Percentiles rank a stretch among this genome's conserved stretches.
These are phyloP conservation scores for Terana coerulea DNA, from an alignment of 768 basidiomycete species.

Conservation along the genomic window DNA sequence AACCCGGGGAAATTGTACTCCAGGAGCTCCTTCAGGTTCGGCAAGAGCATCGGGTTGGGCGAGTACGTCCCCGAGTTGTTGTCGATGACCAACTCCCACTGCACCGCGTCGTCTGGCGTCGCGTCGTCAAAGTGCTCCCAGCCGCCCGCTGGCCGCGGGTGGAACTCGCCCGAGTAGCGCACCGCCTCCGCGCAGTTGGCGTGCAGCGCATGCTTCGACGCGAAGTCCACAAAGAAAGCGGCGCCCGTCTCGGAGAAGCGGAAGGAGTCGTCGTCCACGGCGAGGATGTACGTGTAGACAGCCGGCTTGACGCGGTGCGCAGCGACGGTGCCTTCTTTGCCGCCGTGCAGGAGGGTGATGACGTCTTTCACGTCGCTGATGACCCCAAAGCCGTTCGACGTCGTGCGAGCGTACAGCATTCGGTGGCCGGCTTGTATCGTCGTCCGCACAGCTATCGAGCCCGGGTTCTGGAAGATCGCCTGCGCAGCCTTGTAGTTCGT, in stretches of 20 bases:
- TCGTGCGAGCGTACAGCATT: slow-evolving; percentile 68
- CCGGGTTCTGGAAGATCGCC: slow-evolving; percentile 62
- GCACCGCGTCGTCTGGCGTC: slow-evolving; percentile 48
- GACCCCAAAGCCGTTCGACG: slow-evolving; percentile 58
- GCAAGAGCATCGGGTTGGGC: slow-evolving; percentile 61
- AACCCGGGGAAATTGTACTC: slow-evolving; percentile 75
- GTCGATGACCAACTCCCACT: slow-evolving; percentile 83
- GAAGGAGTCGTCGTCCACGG: slow-evolving; percentile 68
- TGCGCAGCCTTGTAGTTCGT: slow-evolving; percentile 64
- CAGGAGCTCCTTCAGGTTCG: slow-evolving; percentile 55
- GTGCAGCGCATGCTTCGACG: slow-evolving; percentile 84
- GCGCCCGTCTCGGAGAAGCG: slow-evolving; percentile 87
- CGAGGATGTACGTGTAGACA: slow-evolving; percentile 84
- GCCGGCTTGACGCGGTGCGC: slow-evolving; percentile 67
- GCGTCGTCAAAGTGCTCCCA: slow-evolving; percentile 61
- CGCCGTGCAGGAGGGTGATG: slow-evolving; percentile 45
- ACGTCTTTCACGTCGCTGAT: slow-evolving; percentile 49
- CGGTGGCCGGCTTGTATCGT: slow-evolving; percentile 71
- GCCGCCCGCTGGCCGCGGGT: slow-evolving; percentile 65
- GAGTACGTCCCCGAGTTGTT: slow-evolving; percentile 86
- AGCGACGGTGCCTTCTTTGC: slow-evolving; percentile 16
- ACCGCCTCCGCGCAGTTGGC: slow-evolving; percentile 65
- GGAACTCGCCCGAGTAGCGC: slow-evolving; percentile 77
- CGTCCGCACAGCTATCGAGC: slow-evolving; percentile 59
- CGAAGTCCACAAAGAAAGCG: slow-evolving; percentile 83